Base-by-base conservation (phyloP, 768 basidiomycete genomes). In the Rhodotorula sphaerocarpa region DNA sequence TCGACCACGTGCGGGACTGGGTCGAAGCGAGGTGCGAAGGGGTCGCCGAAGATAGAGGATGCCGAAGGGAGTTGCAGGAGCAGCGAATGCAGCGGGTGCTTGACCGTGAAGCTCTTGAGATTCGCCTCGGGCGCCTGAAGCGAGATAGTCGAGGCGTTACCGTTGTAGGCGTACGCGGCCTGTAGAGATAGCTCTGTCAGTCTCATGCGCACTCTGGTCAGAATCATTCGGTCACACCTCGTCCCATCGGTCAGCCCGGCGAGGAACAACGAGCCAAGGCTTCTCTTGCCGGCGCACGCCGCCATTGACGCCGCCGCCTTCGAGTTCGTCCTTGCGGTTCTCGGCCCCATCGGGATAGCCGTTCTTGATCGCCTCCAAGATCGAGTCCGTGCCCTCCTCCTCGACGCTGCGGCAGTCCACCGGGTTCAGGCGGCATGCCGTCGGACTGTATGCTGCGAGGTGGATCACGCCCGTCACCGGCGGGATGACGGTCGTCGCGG, bases 391-490 rank as follows among this genome's bases (percentile, higher is more conserved):
- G 3, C 67, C 67, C 2, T 56, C 54, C 39, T 34, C 54, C 57
- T 71, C 70, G 50, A 71, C 61, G 41, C 50, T 55, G n/a, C n/a
- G 43, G 47, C 70, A 71, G 30, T 71, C 70, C n/a, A 47, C 47
- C n/a, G 60, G 60, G 41, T 71, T 69, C 10, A 48, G 25, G 18
- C 60, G 44, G 36, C 68, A 71, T 10, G 43, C 46, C 18, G 23
- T 46, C 1, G 60, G 69, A 31, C 44, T 55, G 55, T 70, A 70
- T n/a, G 65, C 63, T 18, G 70, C 70, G 48, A 71, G 68, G 55
- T 70, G 70, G 16, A 67, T 41, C 51, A 70, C 42, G n/a, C 69
- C 68, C 21, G 60, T 61, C 5, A 70, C 59, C 7, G 67, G 68
- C 27, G 70, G 67, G 28, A 70, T 57, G 41, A 64, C 56, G 44